Conservation (phyloP, 2,329 filamentous ascomycete genomes). For the Phyllosticta citrichinensis region DNA sequence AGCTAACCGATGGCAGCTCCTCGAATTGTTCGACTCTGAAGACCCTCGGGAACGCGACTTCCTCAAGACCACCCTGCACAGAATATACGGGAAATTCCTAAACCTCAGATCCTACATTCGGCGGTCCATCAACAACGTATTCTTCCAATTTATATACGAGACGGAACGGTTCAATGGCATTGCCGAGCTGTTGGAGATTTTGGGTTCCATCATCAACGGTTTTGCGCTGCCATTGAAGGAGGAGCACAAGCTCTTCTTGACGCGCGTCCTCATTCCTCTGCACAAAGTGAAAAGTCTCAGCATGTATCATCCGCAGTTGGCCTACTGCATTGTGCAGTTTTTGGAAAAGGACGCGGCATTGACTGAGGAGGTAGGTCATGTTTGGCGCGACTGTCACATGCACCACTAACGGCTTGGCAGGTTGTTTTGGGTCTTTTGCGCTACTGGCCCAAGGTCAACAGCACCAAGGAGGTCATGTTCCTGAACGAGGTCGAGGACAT, state of each 20-base stretch:
- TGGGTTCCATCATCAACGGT: slow-evolving; percentile 98
- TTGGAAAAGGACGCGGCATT: slow-evolving; percentile 93
- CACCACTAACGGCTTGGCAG: slow-evolving; percentile 34
- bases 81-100: slow-evolving; percentile 98
- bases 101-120: slow-evolving; percentile 96
- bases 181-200: slow-evolving; percentile 88
- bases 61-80: slow-evolving; percentile 91
- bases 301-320: slow-evolving; percentile 98
- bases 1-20: slow-evolving; percentile 44
- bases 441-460: slow-evolving; percentile 99
- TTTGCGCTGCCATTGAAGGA: slow-evolving; percentile 95
- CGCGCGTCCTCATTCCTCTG: slow-evolving; percentile 79
- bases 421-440: slow-evolving; percentile 88
- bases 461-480: slow-evolving; percentile 99
- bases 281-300: slow-evolving; percentile 98
- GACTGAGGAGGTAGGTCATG: slow-evolving; percentile 73
- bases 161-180: slow-evolving; percentile 98
- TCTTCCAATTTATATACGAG: slow-evolving; percentile 99
- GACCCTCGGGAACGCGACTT: slow-evolving; percentile 95
- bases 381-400: slow-evolving; percentile 1
- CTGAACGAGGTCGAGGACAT: slow-evolving; percentile 98
- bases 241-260: slow-evolving; percentile 97
- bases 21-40: slow-evolving; percentile 98
- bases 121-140: slow-evolving; percentile 98
- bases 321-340: slow-evolving; percentile 98